Base-by-base conservation (phyloP, 345 rosid genomes). In the Lepidium didymum region DNA sequence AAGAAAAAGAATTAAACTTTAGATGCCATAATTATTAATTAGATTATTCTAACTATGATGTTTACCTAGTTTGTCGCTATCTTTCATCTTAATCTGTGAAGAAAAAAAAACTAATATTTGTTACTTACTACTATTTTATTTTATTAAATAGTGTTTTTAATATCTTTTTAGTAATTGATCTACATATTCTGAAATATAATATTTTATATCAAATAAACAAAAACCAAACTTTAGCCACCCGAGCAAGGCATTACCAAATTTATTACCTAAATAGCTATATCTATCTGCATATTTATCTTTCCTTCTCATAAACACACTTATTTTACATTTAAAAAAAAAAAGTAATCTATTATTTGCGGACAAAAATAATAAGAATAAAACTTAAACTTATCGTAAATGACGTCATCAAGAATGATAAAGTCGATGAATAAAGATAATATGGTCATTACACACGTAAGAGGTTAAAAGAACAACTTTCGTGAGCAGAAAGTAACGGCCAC, bases 401-500 rank as follows among this genome's bases (percentile, higher is more conserved):
- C 14, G 42, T 38, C 50, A 40, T 1, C 38, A 36, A 14, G 23
- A 47, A 31, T 1, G 5, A 18, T 21, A 43, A 31, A 29, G 31
- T 5, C 31, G 0, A 27, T 4, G 2, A 6, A 2, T 4, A 64
- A 37, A 65, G 66, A 70, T 49, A 72, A 31, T 47, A 56, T 2
- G 1, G 70, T 72, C 58, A 63, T 56, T 64, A 0, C 0, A 23
- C 0, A 62, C 3, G 21, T 35, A 10, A 7, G 8, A n/a, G 44
- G 6, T 7, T 0, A 12, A 54, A 21, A 34, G 3, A 12, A 53
- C 46, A 31, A 35, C 70, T 64, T 64, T 46, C 23, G 52, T 40
- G 15, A 72, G 70, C 69, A 55, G 64, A 55, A 34, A 14, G 36
- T 63, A 63, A 72, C 76, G 76, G 70, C 76, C 76, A 72, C 76